These are phyloP conservation scores for Zychaea mexicana DNA, from an alignment of 371 early-diverging fungal species.

Conservation along the genomic window DNA sequence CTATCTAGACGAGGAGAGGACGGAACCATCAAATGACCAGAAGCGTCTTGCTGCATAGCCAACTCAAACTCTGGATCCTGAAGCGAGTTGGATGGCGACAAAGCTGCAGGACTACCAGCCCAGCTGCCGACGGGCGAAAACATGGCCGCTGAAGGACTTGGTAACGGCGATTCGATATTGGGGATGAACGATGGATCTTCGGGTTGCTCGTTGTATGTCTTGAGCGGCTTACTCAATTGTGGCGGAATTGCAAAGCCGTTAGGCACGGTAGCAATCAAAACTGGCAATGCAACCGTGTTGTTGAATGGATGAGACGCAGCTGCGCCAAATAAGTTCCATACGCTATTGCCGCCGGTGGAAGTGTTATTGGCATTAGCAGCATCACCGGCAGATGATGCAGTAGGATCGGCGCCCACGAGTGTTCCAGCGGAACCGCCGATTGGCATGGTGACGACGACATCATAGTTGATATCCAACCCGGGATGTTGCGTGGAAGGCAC, in stretches of 20 bases:
- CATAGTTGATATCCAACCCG: slow-evolving; percentile 31
- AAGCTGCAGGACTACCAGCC: slow-evolving; percentile 31
- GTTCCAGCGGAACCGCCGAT: background rate
- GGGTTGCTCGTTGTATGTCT: slow-evolving; percentile 12
- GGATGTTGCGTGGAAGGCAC: slow-evolving; percentile 33
- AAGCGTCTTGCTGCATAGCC: slow-evolving; percentile 24
- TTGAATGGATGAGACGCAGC: background rate
- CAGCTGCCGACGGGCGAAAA: slow-evolving; percentile 34
- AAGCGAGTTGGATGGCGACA: slow-evolving; percentile 10
- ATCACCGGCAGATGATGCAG: slow-evolving; percentile 19
- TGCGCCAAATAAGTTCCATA: slow-evolving; percentile 1
- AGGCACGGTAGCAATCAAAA: slow-evolving; percentile 21
- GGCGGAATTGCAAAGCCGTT: slow-evolving; percentile 13
- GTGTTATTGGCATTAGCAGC: background rate
- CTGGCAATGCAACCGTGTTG: slow-evolving; percentile 17
- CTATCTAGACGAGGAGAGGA: slow-evolving; percentile 10
- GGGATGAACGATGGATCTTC: slow-evolving; percentile 36
- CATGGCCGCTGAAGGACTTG: slow-evolving; percentile 28
- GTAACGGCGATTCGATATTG: slow-evolving; percentile 36
- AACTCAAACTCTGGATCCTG: slow-evolving; percentile 11
- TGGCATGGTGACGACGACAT: slow-evolving; percentile 32
- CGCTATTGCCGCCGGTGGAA: background rate
- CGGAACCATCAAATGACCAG: slow-evolving; percentile 45
- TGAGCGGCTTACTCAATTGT: slow-evolving; percentile 14
- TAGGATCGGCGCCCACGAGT: slow-evolving; percentile 15